These are phyloP conservation scores for Tylopilus sp. DNA, from an alignment of 768 basidiomycete species.

Conservation along the genomic window DNA sequence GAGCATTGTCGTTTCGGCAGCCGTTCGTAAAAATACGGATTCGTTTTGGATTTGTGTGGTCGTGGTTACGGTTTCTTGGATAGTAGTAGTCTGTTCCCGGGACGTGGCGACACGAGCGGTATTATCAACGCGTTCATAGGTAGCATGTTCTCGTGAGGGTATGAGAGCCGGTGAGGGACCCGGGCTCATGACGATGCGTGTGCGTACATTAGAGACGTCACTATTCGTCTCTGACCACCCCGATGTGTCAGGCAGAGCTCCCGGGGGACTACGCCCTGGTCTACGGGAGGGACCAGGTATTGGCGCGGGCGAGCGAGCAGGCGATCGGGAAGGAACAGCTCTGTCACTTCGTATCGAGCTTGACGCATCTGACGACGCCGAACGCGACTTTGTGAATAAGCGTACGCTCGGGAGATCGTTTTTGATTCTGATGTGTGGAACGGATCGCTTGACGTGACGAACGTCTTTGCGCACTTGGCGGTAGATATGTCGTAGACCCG, in stretches of 20 bases:
- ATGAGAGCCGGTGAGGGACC: conserved; percentile 29
- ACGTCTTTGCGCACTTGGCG: conserved; percentile 35
- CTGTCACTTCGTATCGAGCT: conserved; percentile 31
- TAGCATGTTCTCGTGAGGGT: conserved; percentile 19
- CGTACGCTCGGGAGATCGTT: conserved; percentile 31
- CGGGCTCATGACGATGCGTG: conserved; percentile 10
- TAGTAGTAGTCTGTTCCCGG: neutral
- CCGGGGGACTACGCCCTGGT: conserved; percentile 27
- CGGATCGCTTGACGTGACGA: conserved; percentile 29
- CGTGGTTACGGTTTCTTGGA: conserved; percentile 9
- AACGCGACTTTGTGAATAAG: conserved; percentile 20
- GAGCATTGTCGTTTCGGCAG: neutral
- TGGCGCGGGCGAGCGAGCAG: conserved; percentile 16
- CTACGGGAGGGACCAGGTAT: conserved; percentile 19
- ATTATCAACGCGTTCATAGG: conserved; percentile 12
- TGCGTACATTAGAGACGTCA: conserved; percentile 22
- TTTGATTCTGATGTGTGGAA: conserved; percentile 31
- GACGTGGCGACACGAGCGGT: conserved; percentile 7
- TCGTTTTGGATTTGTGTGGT: conserved; percentile 12
- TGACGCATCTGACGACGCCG: conserved; percentile 15
- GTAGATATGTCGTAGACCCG: conserved; percentile 36
- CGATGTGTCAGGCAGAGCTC: conserved; percentile 25
- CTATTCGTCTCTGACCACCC: conserved; percentile 32
- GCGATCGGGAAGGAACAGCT: conserved; percentile 26
- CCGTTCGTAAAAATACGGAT: conserved; percentile 2